Evolutionary conservation across 2,329 filamentous ascomycete species (phyloP).

Genomic region (Paracoccidioides brasiliensis): DNA sequence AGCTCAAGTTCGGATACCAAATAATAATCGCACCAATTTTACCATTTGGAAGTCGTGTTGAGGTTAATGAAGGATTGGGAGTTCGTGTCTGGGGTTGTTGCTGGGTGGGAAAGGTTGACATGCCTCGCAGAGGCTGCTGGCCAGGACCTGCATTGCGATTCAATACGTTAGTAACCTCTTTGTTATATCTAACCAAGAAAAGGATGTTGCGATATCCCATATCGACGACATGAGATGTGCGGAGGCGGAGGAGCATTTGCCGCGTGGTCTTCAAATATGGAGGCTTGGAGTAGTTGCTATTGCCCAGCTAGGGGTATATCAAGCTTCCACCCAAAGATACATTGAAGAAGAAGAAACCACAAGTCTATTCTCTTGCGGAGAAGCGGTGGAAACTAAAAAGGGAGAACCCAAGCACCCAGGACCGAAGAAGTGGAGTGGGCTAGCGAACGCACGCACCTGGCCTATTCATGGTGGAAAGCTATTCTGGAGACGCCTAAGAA

Average conservation of each 20-base stretch:
- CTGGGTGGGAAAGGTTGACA: constrained; percentile 42
- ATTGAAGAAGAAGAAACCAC: not conserved
- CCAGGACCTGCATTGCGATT: constrained; percentile 29
- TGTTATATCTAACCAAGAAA: not conserved
- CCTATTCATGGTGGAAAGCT: constrained; percentile 32
- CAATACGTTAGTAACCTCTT: constrained; percentile 8
- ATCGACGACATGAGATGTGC: not conserved
- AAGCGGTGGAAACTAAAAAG: constrained; percentile 10
- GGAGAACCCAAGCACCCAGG: constrained; percentile 11
- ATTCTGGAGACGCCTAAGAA: constrained; percentile 6
- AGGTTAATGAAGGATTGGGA: constrained; percentile 36
- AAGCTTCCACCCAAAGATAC: not conserved
- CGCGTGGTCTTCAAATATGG: not conserved
- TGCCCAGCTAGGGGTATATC: not conserved
- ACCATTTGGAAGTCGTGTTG: constrained; percentile 40
- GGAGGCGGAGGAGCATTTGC: not conserved
- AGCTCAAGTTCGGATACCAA: constrained; percentile 4
- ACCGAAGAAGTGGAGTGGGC: constrained; percentile 13
- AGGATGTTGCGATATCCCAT: not conserved
- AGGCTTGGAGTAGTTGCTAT: not conserved
- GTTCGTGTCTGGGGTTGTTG: constrained; percentile 32
- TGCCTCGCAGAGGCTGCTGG: constrained; percentile 39
- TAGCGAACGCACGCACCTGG: constrained; percentile 31
- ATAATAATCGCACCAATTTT: constrained; percentile 34
- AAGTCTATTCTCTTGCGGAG: not conserved